phyloP scores from a whole-genome alignment of 176 grass and related monocot species.

The Secale cereale region DNA sequence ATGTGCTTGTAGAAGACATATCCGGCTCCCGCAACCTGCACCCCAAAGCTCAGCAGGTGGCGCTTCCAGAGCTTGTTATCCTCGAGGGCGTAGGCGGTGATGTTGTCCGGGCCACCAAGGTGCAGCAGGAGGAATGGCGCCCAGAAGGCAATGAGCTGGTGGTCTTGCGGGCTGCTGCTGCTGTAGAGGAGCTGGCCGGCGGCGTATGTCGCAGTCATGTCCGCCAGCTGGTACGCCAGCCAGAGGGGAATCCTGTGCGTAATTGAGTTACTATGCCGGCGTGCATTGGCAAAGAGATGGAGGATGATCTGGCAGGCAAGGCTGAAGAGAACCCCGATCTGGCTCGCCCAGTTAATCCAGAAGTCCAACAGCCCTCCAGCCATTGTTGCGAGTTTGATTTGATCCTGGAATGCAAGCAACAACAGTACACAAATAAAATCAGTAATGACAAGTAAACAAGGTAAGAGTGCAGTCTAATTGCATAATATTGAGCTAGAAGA shows the following conservation, averaged over 20 bases:
- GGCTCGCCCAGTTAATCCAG: neutral
- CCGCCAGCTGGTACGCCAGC: constrained; percentile 24
- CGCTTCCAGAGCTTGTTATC: constrained; percentile 35
- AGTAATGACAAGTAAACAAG: neutral
- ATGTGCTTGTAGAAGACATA: constrained; percentile 25
- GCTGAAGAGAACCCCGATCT: neutral
- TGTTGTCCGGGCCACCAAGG: constrained; percentile 57
- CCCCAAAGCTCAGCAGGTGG: neutral
- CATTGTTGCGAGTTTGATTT: neutral
- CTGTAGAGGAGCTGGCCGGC: constrained; percentile 31
- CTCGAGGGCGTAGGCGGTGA: constrained; percentile 44
- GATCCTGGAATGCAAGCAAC: neutral
- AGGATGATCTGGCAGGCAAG: neutral
- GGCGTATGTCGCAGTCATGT: constrained; percentile 30
- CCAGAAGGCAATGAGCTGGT: constrained; percentile 35
- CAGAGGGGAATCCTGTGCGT: constrained; percentile 8
- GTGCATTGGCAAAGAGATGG: neutral
- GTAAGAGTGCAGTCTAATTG: neutral
- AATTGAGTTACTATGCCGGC: neutral
- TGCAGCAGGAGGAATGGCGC: constrained; percentile 60
- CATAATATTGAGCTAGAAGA: neutral
- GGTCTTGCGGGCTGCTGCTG: neutral
- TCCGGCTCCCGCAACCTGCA: neutral
- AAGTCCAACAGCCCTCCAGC: neutral
- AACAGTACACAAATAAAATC: neutral